These are phyloP conservation scores for Trichosporon asahii DNA, from an alignment of 1,284 basidiomycete species.

Conservation along the genomic window DNA sequence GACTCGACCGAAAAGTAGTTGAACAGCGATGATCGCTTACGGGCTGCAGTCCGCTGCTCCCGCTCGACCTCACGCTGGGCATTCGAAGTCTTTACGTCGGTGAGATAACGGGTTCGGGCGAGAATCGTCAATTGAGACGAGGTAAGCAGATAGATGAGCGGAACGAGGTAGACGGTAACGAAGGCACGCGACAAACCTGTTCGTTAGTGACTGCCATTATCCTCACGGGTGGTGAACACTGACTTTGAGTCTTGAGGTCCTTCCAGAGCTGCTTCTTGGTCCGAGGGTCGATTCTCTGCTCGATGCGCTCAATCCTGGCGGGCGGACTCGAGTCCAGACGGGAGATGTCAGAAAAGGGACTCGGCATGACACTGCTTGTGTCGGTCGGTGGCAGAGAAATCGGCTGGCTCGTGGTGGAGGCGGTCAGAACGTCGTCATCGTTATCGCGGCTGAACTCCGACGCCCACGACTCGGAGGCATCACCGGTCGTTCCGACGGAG, in stretches of 20 bases:
- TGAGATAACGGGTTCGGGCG: conserved; percentile 43
- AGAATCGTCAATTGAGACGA: conserved; percentile 49
- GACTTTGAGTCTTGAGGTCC: conserved; percentile 50
- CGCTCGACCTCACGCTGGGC: conserved; percentile 12
- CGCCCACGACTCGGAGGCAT: conserved; percentile 34
- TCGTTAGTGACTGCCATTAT: background rate
- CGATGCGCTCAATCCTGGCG: background rate
- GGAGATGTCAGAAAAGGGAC: conserved; percentile 34
- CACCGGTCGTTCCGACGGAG: conserved; percentile 12
- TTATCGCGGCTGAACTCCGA: conserved; percentile 30
- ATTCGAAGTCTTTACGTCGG: conserved; percentile 34
- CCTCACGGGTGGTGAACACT: conserved; percentile 12
- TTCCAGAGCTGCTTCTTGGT: conserved; percentile 51
- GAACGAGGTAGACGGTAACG: conserved; percentile 46
- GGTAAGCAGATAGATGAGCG: conserved; percentile 48
- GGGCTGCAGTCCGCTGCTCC: conserved; percentile 4
- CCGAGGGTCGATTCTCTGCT: conserved; percentile 13
- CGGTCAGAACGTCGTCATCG: conserved; percentile 27
- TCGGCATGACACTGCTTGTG: conserved; percentile 36
- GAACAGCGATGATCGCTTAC: conserved; percentile 13
- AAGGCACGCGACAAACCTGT: conserved; percentile 46
- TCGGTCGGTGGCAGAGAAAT: conserved; percentile 49
- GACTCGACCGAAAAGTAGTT: conserved; percentile 35
- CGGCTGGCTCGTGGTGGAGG: conserved; percentile 42
- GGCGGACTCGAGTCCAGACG: conserved; percentile 30